Evolutionary conservation across 805 yeast species (phyloP).

Genomic region (Kodamaea jinghongensis): DNA sequence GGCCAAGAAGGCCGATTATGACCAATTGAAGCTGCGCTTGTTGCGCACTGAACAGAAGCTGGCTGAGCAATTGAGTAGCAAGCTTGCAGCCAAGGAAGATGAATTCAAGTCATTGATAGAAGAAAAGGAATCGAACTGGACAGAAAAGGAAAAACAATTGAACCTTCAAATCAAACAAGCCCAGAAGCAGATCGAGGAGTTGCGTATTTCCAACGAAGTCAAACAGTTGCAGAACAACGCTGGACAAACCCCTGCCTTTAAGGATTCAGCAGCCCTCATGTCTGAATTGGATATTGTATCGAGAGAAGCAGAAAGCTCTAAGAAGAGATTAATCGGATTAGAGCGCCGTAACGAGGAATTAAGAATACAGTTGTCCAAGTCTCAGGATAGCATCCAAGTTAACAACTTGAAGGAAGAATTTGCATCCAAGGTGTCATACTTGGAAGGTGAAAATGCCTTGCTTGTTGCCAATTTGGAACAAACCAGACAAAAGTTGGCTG

Average conservation of each 20-base stretch:
- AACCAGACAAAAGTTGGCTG: slow-evolving; percentile 32
- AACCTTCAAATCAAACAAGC: slow-evolving; percentile 50
- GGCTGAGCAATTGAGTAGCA: slow-evolving; percentile 51
- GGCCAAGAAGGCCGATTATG: slow-evolving; percentile 72
- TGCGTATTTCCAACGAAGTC: slow-evolving; percentile 63
- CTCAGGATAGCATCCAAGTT: slow-evolving; percentile 47
- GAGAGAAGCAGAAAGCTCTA: slow-evolving; percentile 71
- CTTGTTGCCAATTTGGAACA: slow-evolving; percentile 58
- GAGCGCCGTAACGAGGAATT: slow-evolving; percentile 78
- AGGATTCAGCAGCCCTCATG: slow-evolving; percentile 32
- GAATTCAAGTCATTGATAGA: slow-evolving; percentile 66
- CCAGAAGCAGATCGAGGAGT: slow-evolving; percentile 57
- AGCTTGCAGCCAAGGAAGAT: slow-evolving; percentile 67
- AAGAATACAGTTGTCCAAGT: slow-evolving; percentile 58
- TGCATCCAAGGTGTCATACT: slow-evolving; percentile 47
- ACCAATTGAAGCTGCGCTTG: slow-evolving; percentile 62
- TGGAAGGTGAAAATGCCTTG: slow-evolving; percentile 69
- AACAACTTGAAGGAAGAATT: slow-evolving; percentile 39
- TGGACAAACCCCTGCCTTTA: slow-evolving; percentile 17
- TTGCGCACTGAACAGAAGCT: slow-evolving; percentile 58
- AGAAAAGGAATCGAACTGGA: slow-evolving; percentile 74
- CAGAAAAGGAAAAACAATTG: slow-evolving; percentile 50
- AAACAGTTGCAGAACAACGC: slow-evolving; percentile 54
- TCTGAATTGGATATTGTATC: slow-evolving; percentile 65
- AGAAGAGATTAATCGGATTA: slow-evolving; percentile 63